phyloP scores from a whole-genome alignment of 805 yeast species.

The Candida xiaguanensis region DNA sequence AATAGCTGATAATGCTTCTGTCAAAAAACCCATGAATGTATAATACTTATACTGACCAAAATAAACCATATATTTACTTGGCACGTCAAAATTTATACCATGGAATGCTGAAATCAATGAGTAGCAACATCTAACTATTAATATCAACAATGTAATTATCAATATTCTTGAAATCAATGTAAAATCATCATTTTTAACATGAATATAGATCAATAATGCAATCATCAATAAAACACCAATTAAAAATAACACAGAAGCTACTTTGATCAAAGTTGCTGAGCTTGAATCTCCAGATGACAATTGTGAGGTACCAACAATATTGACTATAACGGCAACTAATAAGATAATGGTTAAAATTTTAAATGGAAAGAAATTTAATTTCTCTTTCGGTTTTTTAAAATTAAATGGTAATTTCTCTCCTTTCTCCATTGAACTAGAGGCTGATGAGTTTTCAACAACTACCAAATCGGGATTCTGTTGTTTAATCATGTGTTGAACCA shows the following conservation, averaged over 20 bases:
- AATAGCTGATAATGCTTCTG: conserved; percentile 3
- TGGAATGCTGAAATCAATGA: conserved; percentile 14
- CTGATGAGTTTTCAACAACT: neutral
- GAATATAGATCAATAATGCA: conserved; percentile 3
- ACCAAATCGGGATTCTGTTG: neutral
- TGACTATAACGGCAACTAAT: conserved; percentile 10
- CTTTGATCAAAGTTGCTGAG: conserved; percentile 6
- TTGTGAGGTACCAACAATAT: conserved; percentile 11
- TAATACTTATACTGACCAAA: conserved; percentile 14
- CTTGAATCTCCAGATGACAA: conserved; percentile 3
- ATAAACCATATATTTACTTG: conserved; percentile 13
- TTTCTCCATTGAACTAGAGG: neutral
- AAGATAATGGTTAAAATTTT: conserved; percentile 10
- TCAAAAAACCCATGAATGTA: conserved; percentile 14
- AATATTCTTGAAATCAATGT: conserved; percentile 4
- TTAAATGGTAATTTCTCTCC: neutral
- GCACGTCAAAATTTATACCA: conserved; percentile 7
- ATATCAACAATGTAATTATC: conserved; percentile 8
- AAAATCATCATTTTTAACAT: neutral
- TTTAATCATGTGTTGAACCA: conserved; percentile 9
- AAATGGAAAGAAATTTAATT: conserved; percentile 9
- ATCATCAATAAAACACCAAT: conserved; percentile 9
- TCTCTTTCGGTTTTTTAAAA: conserved; percentile 4
- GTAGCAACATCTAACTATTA: conserved; percentile 12
- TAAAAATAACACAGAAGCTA: conserved; percentile 12